Base-by-base conservation (phyloP, 495 filamentous ascomycete genomes). In the Xylaria acuta region DNA sequence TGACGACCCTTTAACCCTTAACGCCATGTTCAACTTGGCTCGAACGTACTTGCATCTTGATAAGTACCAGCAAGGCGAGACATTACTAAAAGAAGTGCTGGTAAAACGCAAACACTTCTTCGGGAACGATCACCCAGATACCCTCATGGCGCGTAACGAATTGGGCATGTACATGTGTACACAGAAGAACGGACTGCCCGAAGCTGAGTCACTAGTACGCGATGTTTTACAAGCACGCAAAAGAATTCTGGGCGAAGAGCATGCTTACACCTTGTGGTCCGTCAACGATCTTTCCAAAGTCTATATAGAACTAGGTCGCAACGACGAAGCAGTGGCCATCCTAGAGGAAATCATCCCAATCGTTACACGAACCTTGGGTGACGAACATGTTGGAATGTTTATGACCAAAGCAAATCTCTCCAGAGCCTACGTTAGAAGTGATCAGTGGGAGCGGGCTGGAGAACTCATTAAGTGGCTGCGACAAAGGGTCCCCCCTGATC, bases 251-350 rank as follows among this genome's bases (percentile, higher is more conserved):
- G 78, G 80, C 5, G 58, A 73, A 62, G 80, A 82, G 62, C 78
- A 81, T 71, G 78, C 80, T 43, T 81, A 81, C 67, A 80, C 78
- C 27, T 70, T 79, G 36, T 80, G 78, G 78, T 75, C 80, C 18
- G 73, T 81, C 47, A 80, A 81, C 40, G 79, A 82, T 65, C 74
- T 82, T 43, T 77, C 79, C 16, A 81, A 81, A 65, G 72, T 80
- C n/a, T 76, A 77, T 70, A 75, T 71, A 51, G 77, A 75, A 41
- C 71, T 73, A 38, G 73, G 76, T 7, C 73, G 70, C 9, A 62
- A 72, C 18, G 51, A 69, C 41, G 76, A 82, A 60, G 79, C 77
- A 32, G 73, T 70, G n/a, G 71, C 64, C 12, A 75, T 80, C 41
- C 73, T 81, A 3, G 69, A 77, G 25, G 70, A 77, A 32, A 78